phyloP scores from a whole-genome alignment of 2,329 filamentous ascomycete genomes.

The Nothomitra cinnamomea region DNA sequence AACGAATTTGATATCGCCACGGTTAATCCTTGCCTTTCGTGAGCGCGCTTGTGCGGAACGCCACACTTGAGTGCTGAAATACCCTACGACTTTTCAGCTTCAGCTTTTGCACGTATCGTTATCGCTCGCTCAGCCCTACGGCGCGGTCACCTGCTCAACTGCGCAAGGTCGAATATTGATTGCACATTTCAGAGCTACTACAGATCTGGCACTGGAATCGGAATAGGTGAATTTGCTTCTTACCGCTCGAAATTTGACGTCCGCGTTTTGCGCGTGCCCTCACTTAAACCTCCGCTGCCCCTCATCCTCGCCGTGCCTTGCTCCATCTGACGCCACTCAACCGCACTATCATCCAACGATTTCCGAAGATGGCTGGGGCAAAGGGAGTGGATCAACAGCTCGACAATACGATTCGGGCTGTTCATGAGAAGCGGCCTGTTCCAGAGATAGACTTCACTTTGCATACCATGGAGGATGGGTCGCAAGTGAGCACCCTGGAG shows the following conservation, averaged over 20 bases:
- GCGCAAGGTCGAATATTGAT: background rate
- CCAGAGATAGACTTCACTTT: slow-evolving; percentile 98
- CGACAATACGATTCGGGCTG: slow-evolving; percentile 81
- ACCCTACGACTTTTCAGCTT: background rate
- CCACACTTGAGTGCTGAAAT: background rate
- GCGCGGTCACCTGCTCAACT: background rate
- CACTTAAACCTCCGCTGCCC: background rate
- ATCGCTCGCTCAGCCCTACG: slow-evolving; percentile 2
- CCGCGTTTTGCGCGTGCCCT: background rate
- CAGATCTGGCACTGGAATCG: background rate
- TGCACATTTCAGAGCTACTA: background rate
- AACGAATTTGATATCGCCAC: too few relatives aligned
- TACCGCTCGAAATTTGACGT: background rate
- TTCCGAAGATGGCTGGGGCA: background rate
- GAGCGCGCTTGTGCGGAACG: background rate
- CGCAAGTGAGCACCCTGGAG: slow-evolving; percentile 86
- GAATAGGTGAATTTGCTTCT: background rate
- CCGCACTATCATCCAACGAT: background rate
- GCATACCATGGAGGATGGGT: slow-evolving; percentile 95
- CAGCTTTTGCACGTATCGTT: slow-evolving; percentile 1
- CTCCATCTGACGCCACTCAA: background rate
- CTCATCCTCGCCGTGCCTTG: background rate
- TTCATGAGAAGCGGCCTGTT: slow-evolving; percentile 84
- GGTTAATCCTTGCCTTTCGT: background rate
- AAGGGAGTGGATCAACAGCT: slow-evolving; percentile 32